Percentiles rank a stretch among this genome's conserved stretches.
phyloP scores from a whole-genome alignment of 2,329 filamentous ascomycete genomes.

The Chrysoporthe deuterocubensis region DNA sequence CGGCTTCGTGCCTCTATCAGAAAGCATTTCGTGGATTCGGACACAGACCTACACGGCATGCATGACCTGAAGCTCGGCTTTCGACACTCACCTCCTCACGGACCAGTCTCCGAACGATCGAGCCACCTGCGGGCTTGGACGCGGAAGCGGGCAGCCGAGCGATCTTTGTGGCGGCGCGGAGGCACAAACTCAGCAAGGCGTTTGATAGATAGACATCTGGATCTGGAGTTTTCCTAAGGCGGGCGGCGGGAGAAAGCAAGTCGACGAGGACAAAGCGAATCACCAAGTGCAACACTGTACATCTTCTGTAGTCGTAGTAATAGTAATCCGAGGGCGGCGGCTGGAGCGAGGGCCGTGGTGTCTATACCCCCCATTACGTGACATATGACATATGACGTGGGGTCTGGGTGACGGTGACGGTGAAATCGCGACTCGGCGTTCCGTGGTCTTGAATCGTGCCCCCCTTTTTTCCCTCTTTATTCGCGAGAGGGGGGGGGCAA shows the following conservation, averaged over 20 bases:
- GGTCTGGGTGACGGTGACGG: not conserved
- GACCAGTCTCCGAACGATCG: not conserved
- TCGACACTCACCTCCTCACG: not conserved
- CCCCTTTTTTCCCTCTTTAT: too few relatives aligned
- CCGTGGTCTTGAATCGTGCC: too few relatives aligned
- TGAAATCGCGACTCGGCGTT: too few relatives aligned
- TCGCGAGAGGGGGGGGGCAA: too few relatives aligned
- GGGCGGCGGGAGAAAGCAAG: not conserved
- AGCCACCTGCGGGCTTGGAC: not conserved
- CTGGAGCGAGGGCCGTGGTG: slow-evolving; percentile 1
- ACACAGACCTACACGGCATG: not conserved
- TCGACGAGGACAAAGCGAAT: not conserved
- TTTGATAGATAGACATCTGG: slow-evolving; percentile 6
- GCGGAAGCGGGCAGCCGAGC: not conserved
- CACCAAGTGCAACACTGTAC: slow-evolving; percentile 10
- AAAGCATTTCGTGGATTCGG: too few relatives aligned
- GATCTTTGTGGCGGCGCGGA: not conserved
- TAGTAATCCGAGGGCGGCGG: slow-evolving; percentile 12
- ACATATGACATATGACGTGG: not conserved
- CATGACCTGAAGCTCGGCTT: not conserved
- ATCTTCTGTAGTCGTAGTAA: slow-evolving; percentile 14
- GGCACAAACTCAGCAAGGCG: not conserved
- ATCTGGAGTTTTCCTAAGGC: not conserved
- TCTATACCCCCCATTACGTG: not conserved
- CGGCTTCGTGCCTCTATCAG: not conserved